Evolutionary conservation across 2,329 filamentous ascomycete species (phyloP), one percentile per base, ranked within the genome.

Genomic region (Stachybotrys chlorohalonatus): DNA sequence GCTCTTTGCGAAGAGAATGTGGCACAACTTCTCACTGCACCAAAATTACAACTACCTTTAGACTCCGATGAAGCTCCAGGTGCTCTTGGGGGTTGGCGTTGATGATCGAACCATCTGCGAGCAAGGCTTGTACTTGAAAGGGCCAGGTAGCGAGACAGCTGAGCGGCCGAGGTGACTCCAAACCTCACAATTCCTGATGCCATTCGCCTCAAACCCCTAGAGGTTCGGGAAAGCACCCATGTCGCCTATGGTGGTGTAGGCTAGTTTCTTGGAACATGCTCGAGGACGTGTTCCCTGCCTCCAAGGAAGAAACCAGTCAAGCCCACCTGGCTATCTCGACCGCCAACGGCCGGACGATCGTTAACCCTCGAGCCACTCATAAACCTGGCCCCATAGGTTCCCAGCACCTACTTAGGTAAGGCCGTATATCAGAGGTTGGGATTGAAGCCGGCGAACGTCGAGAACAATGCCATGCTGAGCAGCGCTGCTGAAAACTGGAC

Each of bases 21-120:
- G 24, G 24, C 24, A 24, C 24, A 24, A 24, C 24, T 24, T 24
- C 24, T 24, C 24, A 24, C 24, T 24, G 24, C 24, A 52, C 50
- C 50, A 52, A 52, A 45, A 16, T 52, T 52, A 16, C 31, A 52
- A n/a, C 50, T 32, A n/a, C 50, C 50, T 52, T 52, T 31, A 52
- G 50, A 5, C 31, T 32, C 13, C 13, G 13, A 36, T 52, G 30
- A 15, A 52, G 50, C n/a, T 52, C 50, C 9, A n/a, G 31, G 13
- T 52, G 31, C n/a, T 45, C 32, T 15, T 52, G 13, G 30, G 31
- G 11, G 31, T 52, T 52, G 8, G 50, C 50, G 11, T 52, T 36
- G 31, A 52, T 36, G 50, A 52, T 52, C 5, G 11, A 39, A 16
- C 50, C 50, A 45, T 52, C 50, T 15, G 50, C 50, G 11, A 52